Evolutionary conservation across 257 asterid genomes (phyloP).

Genomic region (Nicotiana sylvestris): DNA sequence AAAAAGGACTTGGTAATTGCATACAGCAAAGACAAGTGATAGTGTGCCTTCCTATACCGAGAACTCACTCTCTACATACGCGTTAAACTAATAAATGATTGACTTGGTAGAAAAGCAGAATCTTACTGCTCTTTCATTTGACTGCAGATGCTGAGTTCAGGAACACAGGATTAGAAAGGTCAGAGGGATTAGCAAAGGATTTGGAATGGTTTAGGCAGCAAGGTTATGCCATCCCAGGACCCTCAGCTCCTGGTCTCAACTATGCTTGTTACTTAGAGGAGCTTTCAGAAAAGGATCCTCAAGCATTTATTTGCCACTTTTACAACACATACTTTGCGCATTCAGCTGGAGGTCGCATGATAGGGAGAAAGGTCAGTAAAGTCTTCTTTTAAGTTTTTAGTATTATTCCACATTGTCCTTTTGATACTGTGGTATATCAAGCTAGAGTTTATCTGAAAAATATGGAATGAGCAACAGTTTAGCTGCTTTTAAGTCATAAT

Average conservation of each 20-base stretch:
- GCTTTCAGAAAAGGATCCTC: conserved; percentile 73
- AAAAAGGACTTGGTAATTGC: background rate
- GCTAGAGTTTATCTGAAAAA: background rate
- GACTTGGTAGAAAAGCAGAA: background rate
- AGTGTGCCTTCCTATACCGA: background rate
- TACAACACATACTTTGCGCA: conserved; percentile 94
- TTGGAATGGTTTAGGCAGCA: conserved; percentile 84
- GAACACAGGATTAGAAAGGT: conserved; percentile 92
- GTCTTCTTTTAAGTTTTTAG: background rate
- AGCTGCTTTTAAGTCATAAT: background rate
- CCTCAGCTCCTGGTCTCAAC: conserved; percentile 66
- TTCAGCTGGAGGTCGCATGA: conserved; percentile 98
- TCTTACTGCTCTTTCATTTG: background rate
- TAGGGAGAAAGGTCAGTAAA: conserved; percentile 71
- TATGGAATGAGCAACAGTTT: background rate
- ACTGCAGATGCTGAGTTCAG: conserved; percentile 73
- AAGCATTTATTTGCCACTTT: conserved; percentile 88
- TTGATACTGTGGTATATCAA: background rate
- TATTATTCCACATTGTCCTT: background rate
- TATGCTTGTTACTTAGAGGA: conserved; percentile 65
- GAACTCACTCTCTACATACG: background rate
- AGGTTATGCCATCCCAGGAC: conserved; percentile 74
- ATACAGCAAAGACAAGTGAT: background rate
- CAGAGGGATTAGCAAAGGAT: conserved; percentile 63
- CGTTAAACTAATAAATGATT: background rate